phyloP scores from a whole-genome alignment of 768 basidiomycete species.

The Phlebiopsis gigantea region DNA sequence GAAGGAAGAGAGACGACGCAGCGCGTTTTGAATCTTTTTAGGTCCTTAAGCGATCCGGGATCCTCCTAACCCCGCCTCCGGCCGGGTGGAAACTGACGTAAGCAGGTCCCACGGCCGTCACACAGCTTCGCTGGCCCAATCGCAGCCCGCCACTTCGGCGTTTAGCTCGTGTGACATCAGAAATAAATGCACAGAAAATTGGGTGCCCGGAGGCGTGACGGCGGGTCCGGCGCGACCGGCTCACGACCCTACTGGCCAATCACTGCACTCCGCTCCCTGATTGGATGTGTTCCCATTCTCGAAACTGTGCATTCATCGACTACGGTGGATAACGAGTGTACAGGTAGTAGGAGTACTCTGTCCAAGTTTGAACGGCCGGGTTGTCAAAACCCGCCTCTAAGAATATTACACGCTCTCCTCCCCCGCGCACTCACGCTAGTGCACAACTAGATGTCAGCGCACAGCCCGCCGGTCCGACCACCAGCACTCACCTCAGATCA shows the following conservation, averaged over 20 bases:
- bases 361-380: conserved; percentile 5
- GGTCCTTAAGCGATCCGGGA: conserved; percentile 18
- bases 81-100: conserved; percentile 4
- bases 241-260: neutral
- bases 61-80: conserved; percentile 17
- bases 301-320: neutral
- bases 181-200: neutral
- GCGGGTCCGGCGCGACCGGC: neutral
- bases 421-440: neutral
- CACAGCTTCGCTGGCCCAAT: conserved; percentile 3
- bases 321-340: conserved; percentile 2
- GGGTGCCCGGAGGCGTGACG: neutral
- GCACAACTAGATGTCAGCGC: neutral
- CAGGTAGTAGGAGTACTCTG: neutral
- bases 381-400: conserved; percentile 1
- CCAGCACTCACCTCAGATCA: conserved; percentile 29
- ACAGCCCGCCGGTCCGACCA: conserved; percentile 8
- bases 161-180: conserved; percentile 12
- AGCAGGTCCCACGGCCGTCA: conserved; percentile 5
- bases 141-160: neutral
- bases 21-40: conserved; percentile 21
- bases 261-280: neutral
- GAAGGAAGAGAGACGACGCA: conserved; percentile 43
- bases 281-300: conserved; percentile 2
- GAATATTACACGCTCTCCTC: neutral